Percentiles rank a stretch among this genome's conserved stretches.
These are phyloP conservation scores for Candida vaughaniae DNA, from an alignment of 805 yeast species.

Conservation along the genomic window DNA sequence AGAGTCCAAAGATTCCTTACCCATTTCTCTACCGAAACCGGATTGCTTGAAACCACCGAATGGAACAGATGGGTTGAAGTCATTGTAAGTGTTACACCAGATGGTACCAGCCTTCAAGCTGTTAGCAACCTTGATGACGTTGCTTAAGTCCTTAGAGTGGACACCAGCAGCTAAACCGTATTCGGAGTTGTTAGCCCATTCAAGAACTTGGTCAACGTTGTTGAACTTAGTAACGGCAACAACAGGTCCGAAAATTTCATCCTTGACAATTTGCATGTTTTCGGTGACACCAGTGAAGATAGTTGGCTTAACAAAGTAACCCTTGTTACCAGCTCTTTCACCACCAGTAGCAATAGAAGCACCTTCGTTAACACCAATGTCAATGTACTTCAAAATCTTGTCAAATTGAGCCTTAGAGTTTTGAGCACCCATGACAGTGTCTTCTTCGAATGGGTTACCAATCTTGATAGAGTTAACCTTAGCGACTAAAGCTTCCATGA, in stretches of 20 bases:
- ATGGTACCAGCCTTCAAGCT: slow-evolving; percentile 83
- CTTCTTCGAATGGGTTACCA: slow-evolving; percentile 83
- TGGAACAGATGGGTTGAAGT: slow-evolving; percentile 83
- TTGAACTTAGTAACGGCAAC: slow-evolving; percentile 79
- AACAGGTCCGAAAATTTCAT: slow-evolving; percentile 95
- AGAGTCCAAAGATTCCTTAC: slow-evolving; percentile 79
- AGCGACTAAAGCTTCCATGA: slow-evolving; percentile 58
- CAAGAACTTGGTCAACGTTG: slow-evolving; percentile 78
- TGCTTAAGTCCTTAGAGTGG: slow-evolving; percentile 73
- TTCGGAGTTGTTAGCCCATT: slow-evolving; percentile 72
- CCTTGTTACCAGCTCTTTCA: slow-evolving; percentile 66
- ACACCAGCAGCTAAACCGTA: slow-evolving; percentile 93
- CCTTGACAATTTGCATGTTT: slow-evolving; percentile 72
- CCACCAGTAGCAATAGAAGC: slow-evolving; percentile 85
- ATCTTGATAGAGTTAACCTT: slow-evolving; percentile 59
- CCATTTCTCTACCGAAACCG: slow-evolving; percentile 94
- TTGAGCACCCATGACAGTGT: slow-evolving; percentile 88
- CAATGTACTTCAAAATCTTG: slow-evolving; percentile 73
- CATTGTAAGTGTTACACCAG: slow-evolving; percentile 90
- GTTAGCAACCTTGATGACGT: slow-evolving; percentile 72
- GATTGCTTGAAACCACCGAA: slow-evolving; percentile 91
- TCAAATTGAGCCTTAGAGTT: slow-evolving; percentile 77
- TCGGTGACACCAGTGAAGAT: slow-evolving; percentile 79
- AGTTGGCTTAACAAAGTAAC: slow-evolving; percentile 77
- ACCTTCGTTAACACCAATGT: slow-evolving; percentile 79